phyloP scores from a whole-genome alignment of 2,329 filamentous ascomycete genomes.

The Tolypocladium nubicola region DNA sequence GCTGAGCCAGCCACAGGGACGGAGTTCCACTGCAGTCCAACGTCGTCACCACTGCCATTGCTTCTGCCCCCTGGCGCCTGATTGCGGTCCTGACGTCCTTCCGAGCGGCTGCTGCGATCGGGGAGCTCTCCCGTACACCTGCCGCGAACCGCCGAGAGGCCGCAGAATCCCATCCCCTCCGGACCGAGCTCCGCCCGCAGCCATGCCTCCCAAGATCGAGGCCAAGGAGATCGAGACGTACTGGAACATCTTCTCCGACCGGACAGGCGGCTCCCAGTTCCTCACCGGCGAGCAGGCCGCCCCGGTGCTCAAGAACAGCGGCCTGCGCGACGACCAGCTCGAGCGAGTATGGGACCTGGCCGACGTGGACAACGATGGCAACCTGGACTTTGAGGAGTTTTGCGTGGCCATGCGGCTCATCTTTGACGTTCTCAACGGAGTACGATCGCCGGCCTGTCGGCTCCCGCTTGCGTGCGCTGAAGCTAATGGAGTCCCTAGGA shows the following conservation, averaged over 20 bases:
- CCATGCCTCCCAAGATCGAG: slow-evolving; percentile 52
- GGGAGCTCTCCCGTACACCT: background rate
- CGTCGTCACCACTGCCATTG: background rate
- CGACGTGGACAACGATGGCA: slow-evolving; percentile 94
- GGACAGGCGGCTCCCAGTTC: slow-evolving; percentile 49
- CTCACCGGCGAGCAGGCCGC: slow-evolving; percentile 52
- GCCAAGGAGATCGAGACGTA: slow-evolving; percentile 53
- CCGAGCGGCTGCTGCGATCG: background rate
- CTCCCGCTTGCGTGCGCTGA: background rate
- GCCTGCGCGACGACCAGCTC: slow-evolving; percentile 63
- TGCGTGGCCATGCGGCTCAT: slow-evolving; percentile 98
- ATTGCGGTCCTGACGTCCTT: too few relatives aligned
- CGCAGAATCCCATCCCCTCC: background rate
- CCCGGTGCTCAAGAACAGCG: slow-evolving; percentile 53
- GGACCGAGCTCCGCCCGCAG: slow-evolving; percentile 11
- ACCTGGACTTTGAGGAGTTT: slow-evolving; percentile 98
- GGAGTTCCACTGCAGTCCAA: slow-evolving; percentile 2
- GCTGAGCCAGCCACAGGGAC: background rate
- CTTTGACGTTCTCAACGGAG: slow-evolving; percentile 93
- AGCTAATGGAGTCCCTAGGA: slow-evolving; percentile 43
- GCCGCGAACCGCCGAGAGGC: background rate
- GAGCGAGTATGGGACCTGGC: slow-evolving; percentile 95
- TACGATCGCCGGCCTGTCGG: slow-evolving; percentile 24
- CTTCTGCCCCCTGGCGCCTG: background rate
- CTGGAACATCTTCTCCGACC: slow-evolving; percentile 52